phyloP scores from a whole-genome alignment of 352 stramenopile genomes.

The Phytophthora pluvialis region DNA sequence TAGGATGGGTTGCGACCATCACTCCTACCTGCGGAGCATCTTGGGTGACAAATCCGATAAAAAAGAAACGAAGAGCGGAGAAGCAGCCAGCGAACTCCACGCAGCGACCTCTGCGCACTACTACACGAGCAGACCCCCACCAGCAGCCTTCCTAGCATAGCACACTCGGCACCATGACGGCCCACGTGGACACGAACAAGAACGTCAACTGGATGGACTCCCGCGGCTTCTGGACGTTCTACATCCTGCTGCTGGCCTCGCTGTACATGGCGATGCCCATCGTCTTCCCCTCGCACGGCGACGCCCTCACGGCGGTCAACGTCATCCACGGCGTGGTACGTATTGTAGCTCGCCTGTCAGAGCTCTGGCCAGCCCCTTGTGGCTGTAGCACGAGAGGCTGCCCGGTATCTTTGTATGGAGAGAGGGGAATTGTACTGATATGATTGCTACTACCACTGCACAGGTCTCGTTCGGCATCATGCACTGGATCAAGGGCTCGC shows the following conservation, averaged over 20 bases:
- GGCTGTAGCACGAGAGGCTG: background rate
- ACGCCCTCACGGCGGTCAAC: slow-evolving; percentile 84
- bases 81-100: slow-evolving; percentile 20
- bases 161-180: slow-evolving; percentile 31
- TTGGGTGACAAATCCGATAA: slow-evolving; percentile 27
- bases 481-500: slow-evolving; percentile 96
- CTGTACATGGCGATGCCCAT: slow-evolving; percentile 86
- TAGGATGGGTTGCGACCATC: slow-evolving; percentile 12
- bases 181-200: slow-evolving; percentile 83
- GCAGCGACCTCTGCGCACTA: background rate
- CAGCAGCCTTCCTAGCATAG: too few relatives aligned
- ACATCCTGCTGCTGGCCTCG: slow-evolving; percentile 77
- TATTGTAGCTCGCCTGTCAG: background rate
- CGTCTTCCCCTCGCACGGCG: slow-evolving; percentile 62
- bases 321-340: slow-evolving; percentile 88
- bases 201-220: slow-evolving; percentile 93
- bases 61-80: slow-evolving; percentile 33
- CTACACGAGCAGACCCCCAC: slow-evolving; percentile 3
- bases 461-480: slow-evolving; percentile 94
- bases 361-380: background rate
- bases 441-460: slow-evolving; percentile 12
- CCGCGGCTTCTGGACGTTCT: slow-evolving; percentile 89
- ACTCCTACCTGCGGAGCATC: slow-evolving; percentile 13
- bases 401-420: slow-evolving; percentile 5
- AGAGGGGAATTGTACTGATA: slow-evolving; percentile 13